Evolutionary conservation across 306 rosid genomes (phyloP), one percentile per base, ranked within the genome.

Genomic region (Cucumis melo): DNA sequence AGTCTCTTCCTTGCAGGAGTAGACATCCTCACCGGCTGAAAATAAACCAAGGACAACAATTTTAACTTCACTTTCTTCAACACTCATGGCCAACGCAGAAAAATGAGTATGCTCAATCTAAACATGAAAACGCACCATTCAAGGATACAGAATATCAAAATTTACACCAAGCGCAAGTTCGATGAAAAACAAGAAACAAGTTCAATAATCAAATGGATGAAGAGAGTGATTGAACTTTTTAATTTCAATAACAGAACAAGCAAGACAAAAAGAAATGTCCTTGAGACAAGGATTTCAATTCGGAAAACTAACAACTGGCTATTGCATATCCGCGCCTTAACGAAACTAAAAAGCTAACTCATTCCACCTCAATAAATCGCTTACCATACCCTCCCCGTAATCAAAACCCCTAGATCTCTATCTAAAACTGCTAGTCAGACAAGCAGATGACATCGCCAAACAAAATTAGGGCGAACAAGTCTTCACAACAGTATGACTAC

Each of bases 1-100:
- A 93, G 81, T 78, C 98, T 88, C 87, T 91, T 93, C 85, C 98
- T 89, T 19, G 98, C 71, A 55, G 97, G 97, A 80, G 97, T 93
- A 57, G 93, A 89, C 97, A 93, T 90, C 85, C 88, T 88, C 90
- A 82, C 93, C 87, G 86, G 92, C 94, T 88, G 76, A 55, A 80
- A 34, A 73, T 54, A 20, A 79, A 82, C 77, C 63, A 76, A 75
- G 81, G 81, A 67, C 32, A 44, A 55, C 81, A 80, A 16, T 73
- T 62, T 64, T 53, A 70, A 24, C 79, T 41, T 17, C 68, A 16
- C 5, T 77, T 80, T 65, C 32, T 6, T 50, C 15, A 23, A 20
- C 21, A 32, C 29, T 36, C 46, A 82, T 24, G 8, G 53, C 50
- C 46, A 66, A 61, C 5, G 55, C 21, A 77, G 44, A 78, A 4